Evolutionary conservation across 2,329 filamentous ascomycete genomes (phyloP).

Genomic region (Curvularia spicifera): DNA sequence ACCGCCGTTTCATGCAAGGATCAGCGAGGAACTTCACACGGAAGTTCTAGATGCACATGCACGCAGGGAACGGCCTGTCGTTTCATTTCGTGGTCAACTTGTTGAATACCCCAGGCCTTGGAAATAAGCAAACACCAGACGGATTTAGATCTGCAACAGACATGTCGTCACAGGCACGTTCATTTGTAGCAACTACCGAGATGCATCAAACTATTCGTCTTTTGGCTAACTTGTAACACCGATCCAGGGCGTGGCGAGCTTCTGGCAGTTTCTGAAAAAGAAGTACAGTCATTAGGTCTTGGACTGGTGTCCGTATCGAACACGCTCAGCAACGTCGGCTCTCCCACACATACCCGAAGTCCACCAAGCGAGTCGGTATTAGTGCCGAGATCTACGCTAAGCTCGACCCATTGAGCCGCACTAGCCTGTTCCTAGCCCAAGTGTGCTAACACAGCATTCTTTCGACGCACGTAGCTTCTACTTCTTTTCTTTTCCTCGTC

Average conservation of each 20-base stretch:
- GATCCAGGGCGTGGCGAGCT: neutral
- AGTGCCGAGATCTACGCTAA: slow-evolving; percentile 11
- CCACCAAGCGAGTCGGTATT: slow-evolving; percentile 4
- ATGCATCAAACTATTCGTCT: neutral
- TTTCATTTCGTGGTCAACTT: neutral
- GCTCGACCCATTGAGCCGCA: neutral
- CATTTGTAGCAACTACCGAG: neutral
- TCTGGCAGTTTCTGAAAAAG: neutral
- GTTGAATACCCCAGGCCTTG: neutral
- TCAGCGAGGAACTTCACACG: neutral
- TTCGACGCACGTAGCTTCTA: slow-evolving; percentile 3
- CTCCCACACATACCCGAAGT: slow-evolving; percentile 13
- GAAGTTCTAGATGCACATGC: neutral
- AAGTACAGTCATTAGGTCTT: neutral
- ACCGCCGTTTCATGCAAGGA: neutral
- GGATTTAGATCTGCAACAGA: neutral
- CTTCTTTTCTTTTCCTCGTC: slow-evolving; percentile 2
- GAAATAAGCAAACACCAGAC: neutral
- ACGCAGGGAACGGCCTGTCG: neutral
- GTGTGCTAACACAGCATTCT: slow-evolving; percentile 1
- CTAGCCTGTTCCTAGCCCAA: slow-evolving; percentile 17
- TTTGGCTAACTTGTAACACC: neutral
- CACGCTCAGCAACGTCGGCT: slow-evolving; percentile 13
- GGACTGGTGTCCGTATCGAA: neutral
- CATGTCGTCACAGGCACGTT: neutral